phyloP scores from a whole-genome alignment of 129 eudicot species.

The Rutidosis leptorrhynchoides region DNA sequence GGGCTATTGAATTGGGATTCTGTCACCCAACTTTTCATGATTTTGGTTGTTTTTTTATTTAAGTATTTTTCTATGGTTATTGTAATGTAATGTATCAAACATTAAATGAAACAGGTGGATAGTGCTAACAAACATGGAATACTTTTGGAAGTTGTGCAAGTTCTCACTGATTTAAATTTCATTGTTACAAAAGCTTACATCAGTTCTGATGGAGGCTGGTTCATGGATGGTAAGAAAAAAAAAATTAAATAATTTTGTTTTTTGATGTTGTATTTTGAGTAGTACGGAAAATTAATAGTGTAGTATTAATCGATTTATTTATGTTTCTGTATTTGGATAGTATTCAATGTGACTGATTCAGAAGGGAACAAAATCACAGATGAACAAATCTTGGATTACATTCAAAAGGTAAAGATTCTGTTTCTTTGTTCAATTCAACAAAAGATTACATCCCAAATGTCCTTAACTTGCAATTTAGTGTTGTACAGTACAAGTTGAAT shows the following conservation, averaged over 20 bases:
- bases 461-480: background rate
- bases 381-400: constrained; percentile 72
- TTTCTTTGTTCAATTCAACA: constrained; percentile 1
- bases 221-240: constrained; percentile 82
- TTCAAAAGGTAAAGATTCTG: constrained; percentile 62
- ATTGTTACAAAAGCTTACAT: constrained; percentile 80
- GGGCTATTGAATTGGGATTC: background rate
- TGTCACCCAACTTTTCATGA: constrained; percentile 19
- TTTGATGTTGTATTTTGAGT: background rate
- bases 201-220: constrained; percentile 99
- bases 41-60: background rate
- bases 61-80: background rate
- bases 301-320: too few relatives aligned
- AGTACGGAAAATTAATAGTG: too few relatives aligned
- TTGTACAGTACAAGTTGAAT: constrained; percentile 7
- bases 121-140: constrained; percentile 97
- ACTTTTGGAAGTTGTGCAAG: constrained; percentile 89
- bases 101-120: constrained; percentile 65
- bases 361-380: constrained; percentile 93
- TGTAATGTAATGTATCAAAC: constrained; percentile 16
- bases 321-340: constrained; percentile 35
- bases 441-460: constrained; percentile 19
- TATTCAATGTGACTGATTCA: constrained; percentile 89
- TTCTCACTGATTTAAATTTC: constrained; percentile 92
- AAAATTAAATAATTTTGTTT: background rate